These are phyloP conservation scores for Fusarium chuoi DNA, from an alignment of 2,329 filamentous ascomycete species.

Conservation along the genomic window DNA sequence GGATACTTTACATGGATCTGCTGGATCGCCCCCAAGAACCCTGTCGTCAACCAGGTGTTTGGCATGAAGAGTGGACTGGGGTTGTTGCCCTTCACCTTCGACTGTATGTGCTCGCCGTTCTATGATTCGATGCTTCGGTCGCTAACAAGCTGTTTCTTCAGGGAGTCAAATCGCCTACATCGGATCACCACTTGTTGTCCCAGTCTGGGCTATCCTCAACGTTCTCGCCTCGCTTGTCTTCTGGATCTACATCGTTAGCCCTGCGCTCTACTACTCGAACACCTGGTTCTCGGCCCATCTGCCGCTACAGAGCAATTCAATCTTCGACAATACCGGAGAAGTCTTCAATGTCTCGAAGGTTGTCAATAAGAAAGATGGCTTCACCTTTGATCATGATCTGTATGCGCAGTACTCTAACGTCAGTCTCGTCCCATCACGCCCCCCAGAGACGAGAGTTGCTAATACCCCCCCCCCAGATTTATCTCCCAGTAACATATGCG, in stretches of 20 bases:
- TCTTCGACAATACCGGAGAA: slow-evolving; percentile 63
- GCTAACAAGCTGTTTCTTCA: background rate
- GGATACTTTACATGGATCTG: slow-evolving; percentile 59
- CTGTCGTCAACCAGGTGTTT: slow-evolving; percentile 58
- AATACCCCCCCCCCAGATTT: slow-evolving; percentile 42
- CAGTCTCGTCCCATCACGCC: background rate
- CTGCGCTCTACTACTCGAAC: slow-evolving; percentile 59
- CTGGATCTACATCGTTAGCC: slow-evolving; percentile 57
- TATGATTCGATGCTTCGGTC: background rate
- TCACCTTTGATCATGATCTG: slow-evolving; percentile 56
- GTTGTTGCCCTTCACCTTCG: slow-evolving; percentile 55
- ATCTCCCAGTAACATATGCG: slow-evolving; percentile 56
- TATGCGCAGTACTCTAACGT: slow-evolving; percentile 64
- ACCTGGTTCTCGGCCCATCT: slow-evolving; percentile 63
- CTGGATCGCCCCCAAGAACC: slow-evolving; percentile 60
- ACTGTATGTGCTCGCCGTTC: slow-evolving; percentile 45
- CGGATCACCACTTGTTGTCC: slow-evolving; percentile 53
- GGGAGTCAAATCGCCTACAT: slow-evolving; percentile 51
- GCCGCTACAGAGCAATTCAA: slow-evolving; percentile 62
- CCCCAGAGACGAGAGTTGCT: background rate
- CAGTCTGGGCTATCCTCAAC: slow-evolving; percentile 59
- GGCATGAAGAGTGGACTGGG: slow-evolving; percentile 58
- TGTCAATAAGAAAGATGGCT: slow-evolving; percentile 54
- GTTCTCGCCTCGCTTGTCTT: slow-evolving; percentile 60
- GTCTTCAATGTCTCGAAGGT: slow-evolving; percentile 61